phyloP scores from a whole-genome alignment of 2,329 filamentous ascomycete species.

The Massarina eburnea region DNA sequence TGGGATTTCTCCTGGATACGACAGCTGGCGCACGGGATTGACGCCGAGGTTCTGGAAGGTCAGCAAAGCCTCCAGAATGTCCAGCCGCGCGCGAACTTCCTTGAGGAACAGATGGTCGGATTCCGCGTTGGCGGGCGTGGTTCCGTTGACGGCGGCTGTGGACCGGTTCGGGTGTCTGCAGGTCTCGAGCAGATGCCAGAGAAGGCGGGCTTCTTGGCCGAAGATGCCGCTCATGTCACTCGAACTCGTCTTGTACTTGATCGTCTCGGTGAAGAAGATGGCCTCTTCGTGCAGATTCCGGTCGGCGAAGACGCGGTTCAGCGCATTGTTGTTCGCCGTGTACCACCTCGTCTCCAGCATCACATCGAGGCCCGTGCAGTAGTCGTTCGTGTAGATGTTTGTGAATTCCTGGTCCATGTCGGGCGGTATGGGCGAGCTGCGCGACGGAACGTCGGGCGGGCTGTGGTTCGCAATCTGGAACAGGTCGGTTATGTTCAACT shows the following conservation, averaged over 20 bases:
- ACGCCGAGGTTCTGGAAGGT: conserved; percentile 66
- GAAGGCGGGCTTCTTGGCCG: conserved; percentile 60
- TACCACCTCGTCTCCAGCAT: conserved; percentile 80
- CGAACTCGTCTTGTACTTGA: conserved; percentile 27
- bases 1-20: conserved; percentile 49
- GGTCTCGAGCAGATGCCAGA: conserved; percentile 61
- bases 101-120: conserved; percentile 63
- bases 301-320: conserved; percentile 54
- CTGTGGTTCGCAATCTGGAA: conserved; percentile 39
- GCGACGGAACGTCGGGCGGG: conserved; percentile 38
- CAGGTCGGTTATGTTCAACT: conserved; percentile 34
- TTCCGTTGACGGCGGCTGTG: conserved; percentile 47
- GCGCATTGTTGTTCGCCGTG: conserved; percentile 55
- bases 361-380: conserved; percentile 34
- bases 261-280: conserved; percentile 36
- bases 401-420: conserved; percentile 37
- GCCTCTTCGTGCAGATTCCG: conserved; percentile 38
- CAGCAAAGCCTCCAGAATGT: conserved; percentile 74
- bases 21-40: conserved; percentile 60
- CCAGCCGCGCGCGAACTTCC: conserved; percentile 66
- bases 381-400: conserved; percentile 39
- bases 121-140: conserved; percentile 42
- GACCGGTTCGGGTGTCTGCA: conserved; percentile 47
- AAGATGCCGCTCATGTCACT: conserved; percentile 43
- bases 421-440: conserved; percentile 26